Percentiles rank a stretch among this genome's conserved stretches.
phyloP scores from a whole-genome alignment of 768 basidiomycete genomes.

The Clavaria fumosa region DNA sequence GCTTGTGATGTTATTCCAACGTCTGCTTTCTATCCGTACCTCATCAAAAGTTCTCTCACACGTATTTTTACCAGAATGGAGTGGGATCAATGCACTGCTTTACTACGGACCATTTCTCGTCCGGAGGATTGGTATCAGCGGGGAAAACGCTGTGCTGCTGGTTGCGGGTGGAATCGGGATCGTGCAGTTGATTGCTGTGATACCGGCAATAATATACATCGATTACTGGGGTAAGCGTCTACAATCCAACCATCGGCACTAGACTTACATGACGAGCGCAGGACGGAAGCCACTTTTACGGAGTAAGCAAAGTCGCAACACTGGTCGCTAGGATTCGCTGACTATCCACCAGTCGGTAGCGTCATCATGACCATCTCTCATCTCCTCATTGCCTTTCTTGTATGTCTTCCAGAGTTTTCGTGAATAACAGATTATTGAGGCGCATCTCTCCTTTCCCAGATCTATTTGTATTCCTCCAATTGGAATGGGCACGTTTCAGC shows the following conservation, averaged over 20 bases:
- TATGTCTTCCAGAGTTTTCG: slow-evolving; percentile 15
- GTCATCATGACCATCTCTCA: slow-evolving; percentile 50
- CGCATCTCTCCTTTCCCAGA: no score
- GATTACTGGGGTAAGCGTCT: slow-evolving; percentile 42
- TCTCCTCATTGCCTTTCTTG: slow-evolving; percentile 46
- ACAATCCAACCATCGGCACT: no score
- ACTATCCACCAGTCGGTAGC: slow-evolving; percentile 52
- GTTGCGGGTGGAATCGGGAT: slow-evolving; percentile 69
- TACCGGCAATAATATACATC: slow-evolving; percentile 58
- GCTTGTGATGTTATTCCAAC: slow-evolving; percentile 72
- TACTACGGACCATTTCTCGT: slow-evolving; percentile 73
- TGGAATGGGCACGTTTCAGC: slow-evolving; percentile 44
- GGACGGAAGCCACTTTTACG: slow-evolving; percentile 54
- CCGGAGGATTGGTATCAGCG: slow-evolving; percentile 39
- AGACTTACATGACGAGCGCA: no score
- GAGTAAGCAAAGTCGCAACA: slow-evolving; percentile 18
- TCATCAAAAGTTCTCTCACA: not conserved
- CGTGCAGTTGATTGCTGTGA: slow-evolving; percentile 59
- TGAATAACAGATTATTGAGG: slow-evolving; percentile 4
- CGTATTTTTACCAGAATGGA: slow-evolving; percentile 47
- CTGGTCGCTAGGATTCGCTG: no score
- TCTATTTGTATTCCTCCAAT: slow-evolving; percentile 32
- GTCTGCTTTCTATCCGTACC: slow-evolving; percentile 24
- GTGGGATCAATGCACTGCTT: slow-evolving; percentile 70
- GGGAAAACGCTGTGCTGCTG: slow-evolving; percentile 43